Conservation (phyloP, 2,329 filamentous ascomycete genomes). For the Metarhizium anisopliae region DNA sequence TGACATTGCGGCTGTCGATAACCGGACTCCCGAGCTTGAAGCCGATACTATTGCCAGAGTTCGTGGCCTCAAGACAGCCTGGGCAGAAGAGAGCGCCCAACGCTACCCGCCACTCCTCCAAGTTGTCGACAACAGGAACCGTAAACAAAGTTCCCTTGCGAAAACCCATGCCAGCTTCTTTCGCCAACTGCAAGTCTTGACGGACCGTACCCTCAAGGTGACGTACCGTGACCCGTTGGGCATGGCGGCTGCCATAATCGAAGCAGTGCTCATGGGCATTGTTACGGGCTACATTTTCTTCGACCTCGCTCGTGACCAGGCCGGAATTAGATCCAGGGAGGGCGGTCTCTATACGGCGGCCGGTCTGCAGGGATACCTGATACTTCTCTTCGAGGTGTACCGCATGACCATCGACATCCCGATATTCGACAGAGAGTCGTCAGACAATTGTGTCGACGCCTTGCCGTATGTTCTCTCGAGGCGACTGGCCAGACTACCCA, state of each 20-base stretch:
- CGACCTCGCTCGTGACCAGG: conserved; percentile 52
- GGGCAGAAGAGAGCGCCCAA: conserved; percentile 35
- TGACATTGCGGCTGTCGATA: conserved; percentile 66
- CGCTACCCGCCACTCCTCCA: conserved; percentile 15
- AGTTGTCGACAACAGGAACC: conserved; percentile 1
- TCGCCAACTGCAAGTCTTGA: conserved; percentile 58
- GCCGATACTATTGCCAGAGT: conserved; percentile 49
- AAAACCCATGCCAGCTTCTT: conserved; percentile 45
- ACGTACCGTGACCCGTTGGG: conserved; percentile 72
- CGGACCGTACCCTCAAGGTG: conserved; percentile 58
- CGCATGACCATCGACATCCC: conserved; percentile 66
- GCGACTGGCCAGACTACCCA: conserved; percentile 56
- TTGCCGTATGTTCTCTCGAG: conserved; percentile 62
- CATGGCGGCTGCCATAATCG: conserved; percentile 59
- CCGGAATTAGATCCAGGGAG: conserved; percentile 65
- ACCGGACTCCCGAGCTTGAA: conserved; percentile 58
- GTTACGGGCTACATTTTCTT: conserved; percentile 68
- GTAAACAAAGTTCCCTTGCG: conserved; percentile 13
- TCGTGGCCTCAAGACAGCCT: conserved; percentile 49
- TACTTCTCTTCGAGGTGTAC: conserved; percentile 68
- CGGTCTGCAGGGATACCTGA: conserved; percentile 66
- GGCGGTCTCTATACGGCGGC: conserved; percentile 65
- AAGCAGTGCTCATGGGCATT: conserved; percentile 62
- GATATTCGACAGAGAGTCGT: conserved; percentile 66
- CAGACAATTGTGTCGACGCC: conserved; percentile 63